Base-by-base conservation (phyloP, 192 early-diverging fungal species). In the Coemansia sp. region DNA sequence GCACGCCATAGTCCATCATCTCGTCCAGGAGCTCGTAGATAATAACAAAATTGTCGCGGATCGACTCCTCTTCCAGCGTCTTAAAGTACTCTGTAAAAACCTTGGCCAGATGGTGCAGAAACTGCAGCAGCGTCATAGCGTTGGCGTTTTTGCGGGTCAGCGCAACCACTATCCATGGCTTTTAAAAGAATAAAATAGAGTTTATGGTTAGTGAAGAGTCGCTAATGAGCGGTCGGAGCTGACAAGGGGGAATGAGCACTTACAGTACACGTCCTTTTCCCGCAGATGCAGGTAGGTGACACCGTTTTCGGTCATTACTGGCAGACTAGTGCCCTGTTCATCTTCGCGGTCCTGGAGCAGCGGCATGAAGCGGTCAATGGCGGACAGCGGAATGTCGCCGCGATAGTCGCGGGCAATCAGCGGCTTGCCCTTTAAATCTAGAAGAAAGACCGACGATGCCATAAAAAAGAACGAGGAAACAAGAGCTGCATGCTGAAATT, bases 401-500 rank as follows among this genome's bases (percentile, higher is more conserved):
- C 97, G 87, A 78, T 97, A 99, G 83, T 97, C 95, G 26, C 97
- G 86, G 9, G 94, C 92, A 73, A 99, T 99, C 58, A 99, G 90
- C 56, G 96, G 92, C 84, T 99, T 99, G 70, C 97, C 97, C 86
- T 99, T 99, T 38, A 98, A 79, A 82, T 99, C 97, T 36, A 99
- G 79, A 61, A 97, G 87, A 80, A 95, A 98, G 31, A 99, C 82
- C 62, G 93, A 85, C 17, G 86, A 89, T 23, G 81, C 84, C 76
- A 87, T 85, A 20, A n/a, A 4, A 52, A 14, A 7, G 34, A 15
- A 54, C 20, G 18, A 20, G 12, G 31, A 34, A 34, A 31, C 26
- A 20, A 5, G 14, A 46, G 49, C 31, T 56, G 15, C 55, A 18
- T 26, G 48, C 5, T 14, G 26, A 23, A 50, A 56, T 53, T 31